Base-by-base conservation (phyloP, 495 filamentous ascomycete species). In the Aspergillus avenaceus region DNA sequence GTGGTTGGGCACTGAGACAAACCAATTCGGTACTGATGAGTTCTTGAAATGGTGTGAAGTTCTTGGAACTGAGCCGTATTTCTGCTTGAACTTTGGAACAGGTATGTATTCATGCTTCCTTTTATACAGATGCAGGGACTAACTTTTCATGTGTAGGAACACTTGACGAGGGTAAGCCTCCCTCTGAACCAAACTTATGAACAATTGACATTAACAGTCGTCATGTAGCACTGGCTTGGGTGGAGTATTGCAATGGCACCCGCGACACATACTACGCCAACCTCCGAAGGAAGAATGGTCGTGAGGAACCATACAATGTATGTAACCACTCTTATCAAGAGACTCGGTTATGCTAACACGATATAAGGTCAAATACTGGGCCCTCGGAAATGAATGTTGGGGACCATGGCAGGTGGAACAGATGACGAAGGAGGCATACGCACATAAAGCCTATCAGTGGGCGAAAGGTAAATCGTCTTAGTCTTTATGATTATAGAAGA, bases 351-450 rank as follows among this genome's bases (percentile, higher is more conserved):
- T 26, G 13, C 54, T 67, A 29, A 63, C 22, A 36, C 5, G 8
- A 27, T 21, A 5, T 4, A 11, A 79, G 72, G 78, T 83, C 37
- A 83, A 80, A 64, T 83, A 83, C 67, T 83, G 80, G 80, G 78
- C 79, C 24, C 71, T 83, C 14, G 87, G 87, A 8, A 91, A 91
- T 63, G 86, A 91, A 62, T 70, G 74, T 34, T 90, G 80, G 78
- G 86, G 87, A 14, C 81, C 85, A n/a, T 90, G 87, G 87, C 85
- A 90, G 63, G 81, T 91, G 34, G 81, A 75, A 60, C 84, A 90
- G 65, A 80, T 83, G 71, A 88, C 84, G 23, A 82, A 84, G 57
- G 81, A 85, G 57, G 84, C 82, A 60, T 91, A 91, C 59, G 79
- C 87, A 19, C 82, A 85, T 64, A 85, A 83, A 59, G 87, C 87